Evolutionary conservation across 1,284 basidiomycete species (phyloP).

Genomic region (Pseudozyma thailandica): DNA sequence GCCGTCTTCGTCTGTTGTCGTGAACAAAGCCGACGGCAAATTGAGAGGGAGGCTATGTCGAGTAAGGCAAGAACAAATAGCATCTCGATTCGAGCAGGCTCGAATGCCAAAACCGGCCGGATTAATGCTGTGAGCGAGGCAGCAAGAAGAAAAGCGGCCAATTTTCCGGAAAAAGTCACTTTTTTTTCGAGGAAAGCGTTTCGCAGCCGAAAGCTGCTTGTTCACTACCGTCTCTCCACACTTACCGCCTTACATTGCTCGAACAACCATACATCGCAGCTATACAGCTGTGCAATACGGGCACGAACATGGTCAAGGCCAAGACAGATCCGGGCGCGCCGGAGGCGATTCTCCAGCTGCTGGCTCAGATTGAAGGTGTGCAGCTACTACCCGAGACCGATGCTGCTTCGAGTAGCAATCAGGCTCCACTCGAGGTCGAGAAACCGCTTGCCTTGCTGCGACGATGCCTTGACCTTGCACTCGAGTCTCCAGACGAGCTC

Average conservation of each 20-base stretch:
- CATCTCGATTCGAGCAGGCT: too few relatives aligned
- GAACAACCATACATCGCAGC: background rate
- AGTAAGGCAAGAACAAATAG: too few relatives aligned
- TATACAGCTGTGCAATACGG: background rate
- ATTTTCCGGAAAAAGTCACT: constrained; percentile 1
- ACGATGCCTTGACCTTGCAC: constrained; percentile 32
- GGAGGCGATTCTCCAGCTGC: constrained; percentile 33
- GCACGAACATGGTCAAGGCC: constrained; percentile 41
- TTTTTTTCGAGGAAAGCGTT: background rate
- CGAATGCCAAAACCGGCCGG: background rate
- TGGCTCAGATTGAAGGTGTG: constrained; percentile 30
- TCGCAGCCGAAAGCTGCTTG: background rate
- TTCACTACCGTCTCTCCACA: background rate
- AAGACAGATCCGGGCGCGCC: constrained; percentile 45
- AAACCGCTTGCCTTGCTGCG: constrained; percentile 28
- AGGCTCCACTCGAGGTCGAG: constrained; percentile 10
- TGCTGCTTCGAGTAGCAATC: constrained; percentile 24
- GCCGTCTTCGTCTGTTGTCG: background rate
- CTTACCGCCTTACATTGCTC: constrained; percentile 3
- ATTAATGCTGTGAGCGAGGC: background rate
- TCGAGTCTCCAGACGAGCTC: constrained; percentile 37
- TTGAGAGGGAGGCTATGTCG: too few relatives aligned
- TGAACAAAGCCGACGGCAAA: too few relatives aligned
- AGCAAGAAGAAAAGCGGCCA: background rate
- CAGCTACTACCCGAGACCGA: constrained; percentile 1